Evolutionary conservation across 495 filamentous ascomycete species (phyloP).

Genomic region (Neurospora sp.): DNA sequence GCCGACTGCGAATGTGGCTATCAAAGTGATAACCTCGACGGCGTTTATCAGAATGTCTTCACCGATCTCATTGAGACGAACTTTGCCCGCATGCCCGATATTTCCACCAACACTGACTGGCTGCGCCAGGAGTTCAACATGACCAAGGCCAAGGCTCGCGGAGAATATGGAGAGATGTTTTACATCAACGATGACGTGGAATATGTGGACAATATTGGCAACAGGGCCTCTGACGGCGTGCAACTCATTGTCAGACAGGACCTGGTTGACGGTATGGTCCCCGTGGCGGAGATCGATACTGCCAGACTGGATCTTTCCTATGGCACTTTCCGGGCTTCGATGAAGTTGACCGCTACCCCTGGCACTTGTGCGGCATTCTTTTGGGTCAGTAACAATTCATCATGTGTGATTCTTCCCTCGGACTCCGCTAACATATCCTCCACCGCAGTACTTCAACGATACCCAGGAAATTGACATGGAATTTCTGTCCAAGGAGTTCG

Average conservation of each 20-base stretch:
- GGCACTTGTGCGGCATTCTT: slow-evolving; percentile 74
- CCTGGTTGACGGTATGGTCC: slow-evolving; percentile 39
- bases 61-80: slow-evolving; percentile 62
- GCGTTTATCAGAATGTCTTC: slow-evolving; percentile 40
- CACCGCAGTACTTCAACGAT: slow-evolving; percentile 56
- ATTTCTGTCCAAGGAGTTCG: slow-evolving; percentile 53
- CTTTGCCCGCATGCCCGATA: slow-evolving; percentile 45
- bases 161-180: slow-evolving; percentile 57
- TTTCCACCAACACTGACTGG: slow-evolving; percentile 48
- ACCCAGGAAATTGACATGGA: slow-evolving; percentile 76
- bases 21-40: slow-evolving; percentile 17
- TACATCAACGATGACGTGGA: slow-evolving; percentile 42
- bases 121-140: slow-evolving; percentile 53
- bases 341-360: slow-evolving; percentile 45
- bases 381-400: slow-evolving; percentile 42
- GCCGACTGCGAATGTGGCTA: slow-evolving; percentile 69
- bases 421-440: not conserved
- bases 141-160: slow-evolving; percentile 38
- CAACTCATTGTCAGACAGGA: slow-evolving; percentile 47
- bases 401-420: not conserved
- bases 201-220: slow-evolving; percentile 19
- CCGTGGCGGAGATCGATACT: slow-evolving; percentile 50
- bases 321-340: slow-evolving; percentile 56
- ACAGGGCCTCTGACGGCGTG: slow-evolving; percentile 29
- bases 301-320: slow-evolving; percentile 47